Conservation (phyloP, 108 stramenopile species). For the Stephanodiscus triporus region DNA sequence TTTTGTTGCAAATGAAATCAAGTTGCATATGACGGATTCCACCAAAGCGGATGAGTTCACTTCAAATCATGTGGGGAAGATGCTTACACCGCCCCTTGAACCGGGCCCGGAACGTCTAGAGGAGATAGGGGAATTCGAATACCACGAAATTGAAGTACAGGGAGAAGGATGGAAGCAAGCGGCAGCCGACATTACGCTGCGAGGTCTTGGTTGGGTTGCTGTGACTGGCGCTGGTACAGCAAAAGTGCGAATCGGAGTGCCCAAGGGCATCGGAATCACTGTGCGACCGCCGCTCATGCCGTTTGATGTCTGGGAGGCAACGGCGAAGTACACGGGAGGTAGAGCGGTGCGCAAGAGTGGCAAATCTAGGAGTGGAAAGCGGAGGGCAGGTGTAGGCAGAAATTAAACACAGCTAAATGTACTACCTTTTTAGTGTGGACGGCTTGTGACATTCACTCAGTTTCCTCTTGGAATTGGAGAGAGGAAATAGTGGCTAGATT, state of each 20-base stretch:
- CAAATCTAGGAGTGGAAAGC: conserved; percentile 72
- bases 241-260: conserved; percentile 75
- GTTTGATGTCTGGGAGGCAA: conserved; percentile 88
- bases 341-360: conserved; percentile 73
- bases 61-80: conserved; percentile 83
- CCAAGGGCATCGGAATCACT: conserved; percentile 83
- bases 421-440: neutral
- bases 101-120: conserved; percentile 77
- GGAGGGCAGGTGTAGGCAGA: conserved; percentile 78
- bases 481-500: too few relatives aligned
- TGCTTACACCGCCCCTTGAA: conserved; percentile 91
- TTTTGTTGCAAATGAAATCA: conserved; percentile 95
- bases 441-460: neutral
- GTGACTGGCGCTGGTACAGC: conserved; percentile 91
- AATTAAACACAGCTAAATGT: conserved; percentile 45
- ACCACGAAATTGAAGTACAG: conserved; percentile 82
- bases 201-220: conserved; percentile 97
- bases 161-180: conserved; percentile 95
- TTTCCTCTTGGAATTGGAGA: neutral
- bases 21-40: conserved; percentile 86
- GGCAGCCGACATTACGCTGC: conserved; percentile 90
- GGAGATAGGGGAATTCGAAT: conserved; percentile 89
- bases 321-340: conserved; percentile 85
- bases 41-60: conserved; percentile 80
- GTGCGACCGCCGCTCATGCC: conserved; percentile 91